Base-by-base conservation (phyloP, 306 rosid genomes). In the Cyclanthera cordifolia region DNA sequence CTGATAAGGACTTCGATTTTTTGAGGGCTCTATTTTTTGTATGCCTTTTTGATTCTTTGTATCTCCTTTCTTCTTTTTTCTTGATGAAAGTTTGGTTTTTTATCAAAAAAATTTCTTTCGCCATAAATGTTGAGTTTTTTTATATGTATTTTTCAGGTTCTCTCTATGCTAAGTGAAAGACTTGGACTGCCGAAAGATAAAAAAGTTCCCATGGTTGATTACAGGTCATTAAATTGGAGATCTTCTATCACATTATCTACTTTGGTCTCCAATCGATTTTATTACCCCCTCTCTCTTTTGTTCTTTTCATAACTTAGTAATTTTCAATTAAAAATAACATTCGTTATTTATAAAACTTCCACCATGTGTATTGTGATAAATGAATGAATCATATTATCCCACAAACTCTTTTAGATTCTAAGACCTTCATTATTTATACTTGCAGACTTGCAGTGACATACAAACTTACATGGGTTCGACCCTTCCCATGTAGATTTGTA, bases 141-240 rank as follows among this genome's bases (percentile, higher is more conserved):
- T 77, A 76, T 75, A 50, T 64, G 59, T 41, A 50, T 52, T 48
- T 71, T 79, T 78, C 85, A 93, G 96, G 88, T 93, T 78, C 79
- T 86, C 67, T 46, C 88, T 53, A 85, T 72, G 87, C 73, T 93
- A 85, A 84, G 74, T 81, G 86, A 86, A 71, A 89, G 88, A 76
- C 94, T 87, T 66, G 84, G 85, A 71, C 74, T 93, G 61, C 49
- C 80, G 53, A 79, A 70, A 45, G 84, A 84, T 70, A 83, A 87
- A 78, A 68, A 69, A 20, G 82, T 82, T 72, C 82, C 90, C 66
- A 72, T 83, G 83, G 88, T 89, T 74, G 91, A 86, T 79, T 86
- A 83, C 94, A 89, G 94, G 97, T 91, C 76, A 67, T 46, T 54
- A 46, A 57, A 53, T 43, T 68, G 54, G 71, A 74, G 27, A 57